Evolutionary conservation across 2,329 filamentous ascomycete species (phyloP).

Genomic region (Corynespora cassiicola): DNA sequence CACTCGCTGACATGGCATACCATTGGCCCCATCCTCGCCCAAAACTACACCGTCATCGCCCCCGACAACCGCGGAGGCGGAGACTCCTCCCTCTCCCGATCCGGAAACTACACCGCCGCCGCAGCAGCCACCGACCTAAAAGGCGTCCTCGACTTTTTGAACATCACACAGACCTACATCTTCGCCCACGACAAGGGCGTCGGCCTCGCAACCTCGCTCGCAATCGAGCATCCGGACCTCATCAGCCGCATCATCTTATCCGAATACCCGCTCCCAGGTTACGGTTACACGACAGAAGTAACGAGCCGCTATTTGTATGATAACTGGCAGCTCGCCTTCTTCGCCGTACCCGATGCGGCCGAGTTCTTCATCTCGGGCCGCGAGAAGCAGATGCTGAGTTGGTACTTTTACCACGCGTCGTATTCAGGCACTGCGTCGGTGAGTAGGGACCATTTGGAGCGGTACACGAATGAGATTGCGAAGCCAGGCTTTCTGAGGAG

Average conservation of each 20-base stretch:
- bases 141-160: slow-evolving; percentile 32
- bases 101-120: slow-evolving; percentile 50
- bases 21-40: slow-evolving; percentile 13
- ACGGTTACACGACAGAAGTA: slow-evolving; percentile 45
- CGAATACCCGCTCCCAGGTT: slow-evolving; percentile 53
- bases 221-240: slow-evolving; percentile 42
- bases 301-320: slow-evolving; percentile 49
- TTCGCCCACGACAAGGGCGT: slow-evolving; percentile 56
- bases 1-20: slow-evolving; percentile 44
- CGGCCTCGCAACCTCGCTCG: slow-evolving; percentile 51
- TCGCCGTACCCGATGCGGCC: slow-evolving; percentile 55
- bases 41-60: slow-evolving; percentile 20
- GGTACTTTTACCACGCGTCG: slow-evolving; percentile 56
- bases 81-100: slow-evolving; percentile 45
- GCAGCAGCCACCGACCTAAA: slow-evolving; percentile 34
- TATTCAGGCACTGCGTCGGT: slow-evolving; percentile 51
- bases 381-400: slow-evolving; percentile 52
- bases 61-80: slow-evolving; percentile 19
- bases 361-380: slow-evolving; percentile 53
- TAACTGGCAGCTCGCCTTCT: slow-evolving; percentile 49
- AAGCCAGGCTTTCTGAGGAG: slow-evolving; percentile 54
- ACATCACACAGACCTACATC: slow-evolving; percentile 42
- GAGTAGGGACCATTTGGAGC: slow-evolving; percentile 47
- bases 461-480: slow-evolving; percentile 48
- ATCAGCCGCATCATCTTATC: slow-evolving; percentile 46